phyloP scores from a whole-genome alignment of 164 flowering plant species.

The Cinnamomum chago region DNA sequence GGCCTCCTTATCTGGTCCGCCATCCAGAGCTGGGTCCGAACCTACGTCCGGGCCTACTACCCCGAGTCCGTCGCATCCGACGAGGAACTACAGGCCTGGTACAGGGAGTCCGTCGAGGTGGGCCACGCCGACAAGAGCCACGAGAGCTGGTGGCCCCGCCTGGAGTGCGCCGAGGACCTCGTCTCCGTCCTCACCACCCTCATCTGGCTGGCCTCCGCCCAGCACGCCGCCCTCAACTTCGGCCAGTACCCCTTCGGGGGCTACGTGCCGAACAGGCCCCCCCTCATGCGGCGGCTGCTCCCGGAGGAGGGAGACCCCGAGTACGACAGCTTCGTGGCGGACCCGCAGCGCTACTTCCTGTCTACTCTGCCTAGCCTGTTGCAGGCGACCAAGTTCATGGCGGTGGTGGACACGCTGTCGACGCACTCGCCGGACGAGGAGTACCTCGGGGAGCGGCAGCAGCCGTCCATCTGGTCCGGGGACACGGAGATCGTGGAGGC shows the following conservation, averaged over 20 bases:
- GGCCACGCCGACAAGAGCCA: conserved; percentile 76
- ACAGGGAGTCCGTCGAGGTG: conserved; percentile 68
- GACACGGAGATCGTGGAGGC: conserved; percentile 67
- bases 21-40: conserved; percentile 60
- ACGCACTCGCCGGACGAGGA: conserved; percentile 97
- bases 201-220: conserved; percentile 96
- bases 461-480: conserved; percentile 72
- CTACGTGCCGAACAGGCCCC: conserved; percentile 93
- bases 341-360: conserved; percentile 74
- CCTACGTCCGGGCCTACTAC: conserved; percentile 71
- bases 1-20: conserved; percentile 90
- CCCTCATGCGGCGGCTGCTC: conserved; percentile 71
- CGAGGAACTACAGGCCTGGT: conserved; percentile 87
- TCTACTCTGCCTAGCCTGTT: conserved; percentile 60
- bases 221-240: conserved; percentile 91
- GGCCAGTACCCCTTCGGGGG: conserved; percentile 98
- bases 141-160: conserved; percentile 80
- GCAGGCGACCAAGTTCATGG: conserved; percentile 80
- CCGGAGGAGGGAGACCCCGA: conserved; percentile 76
- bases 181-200: conserved; percentile 67
- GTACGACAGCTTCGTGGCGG: conserved; percentile 45
- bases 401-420: conserved; percentile 81
- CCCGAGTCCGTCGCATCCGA: conserved; percentile 46
- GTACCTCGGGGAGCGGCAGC: conserved; percentile 76
- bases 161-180: conserved; percentile 42